Evolutionary conservation across 345 rosid genomes (phyloP).

Genomic region (Laguncularia racemosa): DNA sequence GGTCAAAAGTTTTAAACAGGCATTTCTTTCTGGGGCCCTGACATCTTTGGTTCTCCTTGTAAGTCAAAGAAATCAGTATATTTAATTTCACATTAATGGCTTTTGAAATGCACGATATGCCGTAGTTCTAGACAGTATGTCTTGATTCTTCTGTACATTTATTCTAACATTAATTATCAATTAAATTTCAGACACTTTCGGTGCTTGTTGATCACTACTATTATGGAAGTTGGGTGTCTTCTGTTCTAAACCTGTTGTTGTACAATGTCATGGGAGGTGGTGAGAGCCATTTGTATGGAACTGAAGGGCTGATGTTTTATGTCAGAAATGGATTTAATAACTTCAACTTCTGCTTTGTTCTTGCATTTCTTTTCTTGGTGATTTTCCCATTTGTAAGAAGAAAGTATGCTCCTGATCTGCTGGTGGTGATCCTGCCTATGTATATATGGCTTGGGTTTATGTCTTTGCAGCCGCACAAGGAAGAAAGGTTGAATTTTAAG

Average conservation of each 20-base stretch:
- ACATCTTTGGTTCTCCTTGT: conserved; percentile 58
- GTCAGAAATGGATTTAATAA: conserved; percentile 90
- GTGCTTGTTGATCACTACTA: conserved; percentile 55
- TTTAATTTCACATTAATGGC: background rate
- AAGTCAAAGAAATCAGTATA: conserved; percentile 23
- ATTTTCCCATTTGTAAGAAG: conserved; percentile 63
- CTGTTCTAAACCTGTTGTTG: conserved; percentile 74
- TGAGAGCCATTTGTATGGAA: conserved; percentile 95
- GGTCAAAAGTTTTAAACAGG: conserved; percentile 53
- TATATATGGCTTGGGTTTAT: conserved; percentile 91
- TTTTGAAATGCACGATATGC: background rate
- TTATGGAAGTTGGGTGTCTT: conserved; percentile 81
- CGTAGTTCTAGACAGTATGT: background rate
- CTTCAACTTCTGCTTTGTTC: conserved; percentile 81
- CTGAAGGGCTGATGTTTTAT: conserved; percentile 69
- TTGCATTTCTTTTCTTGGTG: conserved; percentile 67
- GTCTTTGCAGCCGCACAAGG: conserved; percentile 97
- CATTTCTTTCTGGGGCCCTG: conserved; percentile 60
- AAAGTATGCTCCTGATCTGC: conserved; percentile 61
- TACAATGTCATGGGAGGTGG: conserved; percentile 97
- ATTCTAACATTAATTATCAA: conserved; percentile 6
- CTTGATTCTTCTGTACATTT: conserved; percentile 6
- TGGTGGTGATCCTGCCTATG: conserved; percentile 71
- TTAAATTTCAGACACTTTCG: conserved; percentile 60
- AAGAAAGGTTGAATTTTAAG: conserved; percentile 61